These are phyloP conservation scores for Fonsecaea nubica DNA, from an alignment of 2,329 filamentous ascomycete species.

Conservation along the genomic window DNA sequence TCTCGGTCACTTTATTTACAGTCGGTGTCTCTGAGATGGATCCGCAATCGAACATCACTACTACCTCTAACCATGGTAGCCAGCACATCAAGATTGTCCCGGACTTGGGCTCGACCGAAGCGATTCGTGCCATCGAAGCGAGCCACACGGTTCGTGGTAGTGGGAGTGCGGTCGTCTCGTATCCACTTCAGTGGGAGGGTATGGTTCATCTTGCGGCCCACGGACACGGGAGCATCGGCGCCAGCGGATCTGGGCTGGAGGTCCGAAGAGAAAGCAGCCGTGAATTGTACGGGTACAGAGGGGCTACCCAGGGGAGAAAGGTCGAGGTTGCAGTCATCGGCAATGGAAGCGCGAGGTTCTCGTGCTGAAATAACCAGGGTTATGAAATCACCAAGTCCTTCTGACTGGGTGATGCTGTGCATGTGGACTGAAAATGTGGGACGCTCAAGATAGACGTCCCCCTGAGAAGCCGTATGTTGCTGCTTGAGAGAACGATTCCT, in stretches of 20 bases:
- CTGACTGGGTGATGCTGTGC: background rate
- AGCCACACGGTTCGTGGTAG: conserved; percentile 37
- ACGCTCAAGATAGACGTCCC: background rate
- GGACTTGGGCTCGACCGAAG: conserved; percentile 22
- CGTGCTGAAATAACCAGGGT: conserved; percentile 21
- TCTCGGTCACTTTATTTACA: conserved; percentile 56
- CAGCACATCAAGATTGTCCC: conserved; percentile 30
- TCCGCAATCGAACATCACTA: conserved; percentile 26
- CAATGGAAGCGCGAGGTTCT: conserved; percentile 33
- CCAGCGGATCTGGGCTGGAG: conserved; percentile 41
- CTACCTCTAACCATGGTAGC: conserved; percentile 23
- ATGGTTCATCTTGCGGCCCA: conserved; percentile 38
- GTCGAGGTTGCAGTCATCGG: conserved; percentile 32
- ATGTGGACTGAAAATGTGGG: background rate
- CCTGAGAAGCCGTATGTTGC: background rate
- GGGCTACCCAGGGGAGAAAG: conserved; percentile 26
- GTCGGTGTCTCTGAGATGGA: conserved; percentile 31
- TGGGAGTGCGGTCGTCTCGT: conserved; percentile 41
- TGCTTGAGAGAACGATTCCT: background rate
- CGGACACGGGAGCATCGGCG: conserved; percentile 32
- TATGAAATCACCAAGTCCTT: background rate
- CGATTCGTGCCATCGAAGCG: conserved; percentile 32
- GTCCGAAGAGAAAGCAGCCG: conserved; percentile 27
- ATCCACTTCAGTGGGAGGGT: conserved; percentile 45
- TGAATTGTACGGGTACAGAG: conserved; percentile 36